Evolutionary conservation across 768 basidiomycete genomes (phyloP).

Genomic region (Termitomyces sp.): DNA sequence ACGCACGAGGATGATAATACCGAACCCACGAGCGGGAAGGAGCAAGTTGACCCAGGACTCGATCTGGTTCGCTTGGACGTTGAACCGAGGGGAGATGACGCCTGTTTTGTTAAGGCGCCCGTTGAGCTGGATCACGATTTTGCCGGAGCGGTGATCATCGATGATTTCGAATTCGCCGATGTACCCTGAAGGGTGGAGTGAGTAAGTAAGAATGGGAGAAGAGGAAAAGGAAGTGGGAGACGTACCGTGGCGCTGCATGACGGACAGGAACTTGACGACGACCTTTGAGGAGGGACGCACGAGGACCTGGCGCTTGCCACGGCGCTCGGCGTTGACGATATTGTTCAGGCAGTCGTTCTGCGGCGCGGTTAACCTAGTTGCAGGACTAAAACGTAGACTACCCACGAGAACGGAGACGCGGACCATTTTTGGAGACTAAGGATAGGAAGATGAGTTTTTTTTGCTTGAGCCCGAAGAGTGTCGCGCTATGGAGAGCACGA

Average conservation of each 20-base stretch:
- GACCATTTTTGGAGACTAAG: slow-evolving; percentile 59
- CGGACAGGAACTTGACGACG: slow-evolving; percentile 94
- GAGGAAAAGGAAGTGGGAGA: slow-evolving; percentile 10
- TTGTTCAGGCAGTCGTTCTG: slow-evolving; percentile 74
- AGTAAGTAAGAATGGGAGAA: background rate
- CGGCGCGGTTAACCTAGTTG: background rate
- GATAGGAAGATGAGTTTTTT: slow-evolving; percentile 31
- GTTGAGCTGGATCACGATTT: slow-evolving; percentile 98
- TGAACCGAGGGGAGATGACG: slow-evolving; percentile 99
- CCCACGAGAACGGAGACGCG: slow-evolving; percentile 85
- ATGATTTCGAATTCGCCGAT: slow-evolving; percentile 99
- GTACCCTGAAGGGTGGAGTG: slow-evolving; percentile 60
- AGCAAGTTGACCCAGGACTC: slow-evolving; percentile 97
- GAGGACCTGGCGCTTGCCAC: slow-evolving; percentile 99
- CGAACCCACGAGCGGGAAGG: slow-evolving; percentile 94
- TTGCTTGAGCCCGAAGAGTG: slow-evolving; percentile 68
- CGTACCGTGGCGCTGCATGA: slow-evolving; percentile 99
- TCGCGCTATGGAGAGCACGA: slow-evolving; percentile 81
- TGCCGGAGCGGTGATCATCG: slow-evolving; percentile 97
- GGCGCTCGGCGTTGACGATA: slow-evolving; percentile 99
- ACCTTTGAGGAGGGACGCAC: slow-evolving; percentile 98
- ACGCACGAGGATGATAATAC: slow-evolving; percentile 90
- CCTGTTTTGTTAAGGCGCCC: slow-evolving; percentile 99
- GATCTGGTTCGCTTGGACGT: slow-evolving; percentile 90
- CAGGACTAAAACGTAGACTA: slow-evolving; percentile 22